Evolutionary conservation across 495 filamentous ascomycete species (phyloP).

Genomic region (Podospora pseudocomata): DNA sequence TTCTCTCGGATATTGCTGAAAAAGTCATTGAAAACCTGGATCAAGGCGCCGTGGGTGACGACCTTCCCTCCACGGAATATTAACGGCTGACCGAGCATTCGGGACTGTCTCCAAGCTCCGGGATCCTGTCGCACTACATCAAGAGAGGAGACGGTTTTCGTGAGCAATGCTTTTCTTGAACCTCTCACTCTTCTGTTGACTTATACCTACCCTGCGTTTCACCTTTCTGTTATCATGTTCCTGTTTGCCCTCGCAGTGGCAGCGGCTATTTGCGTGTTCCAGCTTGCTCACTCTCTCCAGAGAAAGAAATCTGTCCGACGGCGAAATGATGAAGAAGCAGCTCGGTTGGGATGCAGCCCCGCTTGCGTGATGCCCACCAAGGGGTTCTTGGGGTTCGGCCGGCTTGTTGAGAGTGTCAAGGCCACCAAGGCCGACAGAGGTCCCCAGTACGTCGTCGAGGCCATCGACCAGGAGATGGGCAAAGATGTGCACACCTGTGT

Average conservation of each 20-base stretch:
- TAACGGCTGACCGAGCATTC: not conserved
- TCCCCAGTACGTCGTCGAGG: slow-evolving; percentile 24
- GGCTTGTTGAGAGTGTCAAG: slow-evolving; percentile 18
- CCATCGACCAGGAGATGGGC: slow-evolving; percentile 27
- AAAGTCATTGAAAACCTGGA: not conserved
- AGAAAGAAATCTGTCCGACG: not conserved
- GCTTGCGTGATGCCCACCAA: slow-evolving; percentile 18
- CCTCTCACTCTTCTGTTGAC: not conserved
- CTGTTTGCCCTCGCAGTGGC: not conserved
- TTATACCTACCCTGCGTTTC: not conserved
- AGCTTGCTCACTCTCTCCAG: not conserved
- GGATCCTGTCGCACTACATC: not conserved
- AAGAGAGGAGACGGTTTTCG: not conserved
- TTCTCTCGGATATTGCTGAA: not conserved
- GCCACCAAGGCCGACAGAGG: slow-evolving; percentile 18
- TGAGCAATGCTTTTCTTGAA: not conserved
- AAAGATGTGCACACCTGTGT: slow-evolving; percentile 22
- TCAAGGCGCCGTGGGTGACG: not conserved
- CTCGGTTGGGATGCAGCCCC: slow-evolving; percentile 13
- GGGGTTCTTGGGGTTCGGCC: slow-evolving; percentile 24
- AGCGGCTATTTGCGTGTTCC: not conserved
- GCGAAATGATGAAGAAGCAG: not conserved
- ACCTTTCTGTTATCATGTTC: not conserved
- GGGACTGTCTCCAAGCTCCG: not conserved
- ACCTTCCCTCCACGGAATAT: not conserved